These are phyloP conservation scores for Sarocladium oryzae DNA, from an alignment of 2,329 filamentous ascomycete species.

Conservation along the genomic window DNA sequence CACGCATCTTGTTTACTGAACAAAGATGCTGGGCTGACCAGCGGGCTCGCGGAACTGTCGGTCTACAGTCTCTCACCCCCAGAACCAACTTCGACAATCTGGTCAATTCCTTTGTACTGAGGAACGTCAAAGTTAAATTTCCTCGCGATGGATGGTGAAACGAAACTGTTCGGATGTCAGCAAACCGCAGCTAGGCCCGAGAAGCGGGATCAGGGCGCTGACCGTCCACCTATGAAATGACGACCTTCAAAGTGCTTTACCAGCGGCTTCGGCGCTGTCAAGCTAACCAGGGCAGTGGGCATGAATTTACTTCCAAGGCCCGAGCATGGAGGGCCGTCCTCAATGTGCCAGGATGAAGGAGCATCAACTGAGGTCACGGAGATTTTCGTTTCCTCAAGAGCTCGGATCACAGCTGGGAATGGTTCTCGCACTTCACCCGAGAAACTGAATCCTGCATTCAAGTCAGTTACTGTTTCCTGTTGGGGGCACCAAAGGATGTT, in stretches of 20 bases:
- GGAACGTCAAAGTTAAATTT: conserved; percentile 86
- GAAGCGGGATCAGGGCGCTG: conserved; percentile 22
- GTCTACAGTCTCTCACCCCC: conserved; percentile 46
- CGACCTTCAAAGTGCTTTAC: conserved; percentile 77
- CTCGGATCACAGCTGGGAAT: conserved; percentile 73
- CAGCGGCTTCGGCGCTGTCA: conserved; percentile 90
- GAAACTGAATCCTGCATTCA: conserved; percentile 72
- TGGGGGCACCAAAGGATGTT: not conserved
- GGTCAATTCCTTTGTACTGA: conserved; percentile 77
- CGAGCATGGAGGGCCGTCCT: conserved; percentile 69
- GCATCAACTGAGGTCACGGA: conserved; percentile 87
- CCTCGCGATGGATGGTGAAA: conserved; percentile 67
- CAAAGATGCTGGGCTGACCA: not conserved
- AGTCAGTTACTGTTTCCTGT: conserved; percentile 11
- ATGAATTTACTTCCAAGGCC: conserved; percentile 76
- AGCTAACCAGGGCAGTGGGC: conserved; percentile 73
- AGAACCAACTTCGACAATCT: conserved; percentile 69
- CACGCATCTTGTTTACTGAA: not conserved
- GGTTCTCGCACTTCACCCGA: conserved; percentile 87
- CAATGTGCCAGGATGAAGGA: conserved; percentile 91
- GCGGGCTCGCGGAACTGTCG: not conserved
- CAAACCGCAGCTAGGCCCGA: not conserved
- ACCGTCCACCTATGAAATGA: conserved; percentile 87
- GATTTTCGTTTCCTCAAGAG: conserved; percentile 64
- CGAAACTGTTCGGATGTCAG: conserved; percentile 53